Evolutionary conservation across 2,329 filamentous ascomycete genomes (phyloP).

Genomic region (Graphilbum ipis-grandicollis): DNA sequence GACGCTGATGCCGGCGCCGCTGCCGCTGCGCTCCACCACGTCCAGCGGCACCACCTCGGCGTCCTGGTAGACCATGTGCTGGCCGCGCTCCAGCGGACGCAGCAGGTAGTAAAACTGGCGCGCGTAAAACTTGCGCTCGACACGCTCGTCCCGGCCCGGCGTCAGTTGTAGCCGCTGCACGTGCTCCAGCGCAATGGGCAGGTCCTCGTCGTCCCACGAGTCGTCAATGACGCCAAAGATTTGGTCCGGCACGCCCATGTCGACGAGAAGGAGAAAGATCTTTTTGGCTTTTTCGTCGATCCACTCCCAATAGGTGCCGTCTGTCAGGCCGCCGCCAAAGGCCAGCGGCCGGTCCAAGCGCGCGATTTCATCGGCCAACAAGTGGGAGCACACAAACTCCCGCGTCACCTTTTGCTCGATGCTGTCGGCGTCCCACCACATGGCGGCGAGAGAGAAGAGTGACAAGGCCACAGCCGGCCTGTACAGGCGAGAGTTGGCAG

Average conservation of each 20-base stretch:
- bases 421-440: conserved; percentile 54
- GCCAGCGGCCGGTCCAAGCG: conserved; percentile 44
- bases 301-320: conserved; percentile 66
- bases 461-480: no score
- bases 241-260: conserved; percentile 52
- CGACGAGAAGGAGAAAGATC: conserved; percentile 53
- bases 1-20: not conserved
- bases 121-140: conserved; percentile 53
- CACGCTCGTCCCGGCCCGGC: conserved; percentile 37
- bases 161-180: conserved; percentile 46
- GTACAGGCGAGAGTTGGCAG: no score
- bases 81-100: conserved; percentile 39
- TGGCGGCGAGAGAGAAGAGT: not conserved
- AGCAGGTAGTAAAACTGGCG: conserved; percentile 58
- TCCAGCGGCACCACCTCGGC: conserved; percentile 55
- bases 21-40: conserved; percentile 33
- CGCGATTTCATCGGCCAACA: conserved; percentile 44
- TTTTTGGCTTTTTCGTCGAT: conserved; percentile 51
- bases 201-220: conserved; percentile 60
- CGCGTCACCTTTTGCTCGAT: conserved; percentile 55
- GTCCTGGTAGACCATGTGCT: conserved; percentile 43
- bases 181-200: conserved; percentile 50
- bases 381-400: conserved; percentile 46
- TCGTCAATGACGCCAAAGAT: conserved; percentile 62
- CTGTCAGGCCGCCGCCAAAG: conserved; percentile 52